Conservation (phyloP, 768 basidiomycete genomes). For the Pleurotus tuoliensis region DNA sequence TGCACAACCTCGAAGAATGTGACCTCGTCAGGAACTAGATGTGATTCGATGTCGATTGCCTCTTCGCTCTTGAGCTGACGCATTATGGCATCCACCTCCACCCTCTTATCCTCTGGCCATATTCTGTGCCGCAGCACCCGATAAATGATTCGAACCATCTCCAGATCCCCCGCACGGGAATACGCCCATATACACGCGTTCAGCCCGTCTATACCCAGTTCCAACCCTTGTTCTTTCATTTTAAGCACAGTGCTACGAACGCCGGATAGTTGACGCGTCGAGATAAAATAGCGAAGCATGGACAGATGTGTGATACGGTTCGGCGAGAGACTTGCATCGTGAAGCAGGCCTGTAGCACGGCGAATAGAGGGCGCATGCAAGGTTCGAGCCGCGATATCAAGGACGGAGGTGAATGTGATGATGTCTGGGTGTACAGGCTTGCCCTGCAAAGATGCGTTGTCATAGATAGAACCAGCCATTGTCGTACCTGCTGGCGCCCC, state of each 20-base stretch:
- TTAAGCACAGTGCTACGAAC: slow-evolving; percentile 52
- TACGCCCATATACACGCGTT: slow-evolving; percentile 75
- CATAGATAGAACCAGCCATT: slow-evolving; percentile 9
- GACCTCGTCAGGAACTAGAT: slow-evolving; percentile 53
- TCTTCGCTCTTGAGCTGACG: slow-evolving; percentile 39
- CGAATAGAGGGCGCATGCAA: slow-evolving; percentile 36
- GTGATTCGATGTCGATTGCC: slow-evolving; percentile 36
- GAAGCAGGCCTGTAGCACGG: slow-evolving; percentile 52
- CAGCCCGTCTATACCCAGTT: slow-evolving; percentile 60
- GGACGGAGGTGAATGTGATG: slow-evolving; percentile 64
- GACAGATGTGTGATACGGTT: slow-evolving; percentile 62
- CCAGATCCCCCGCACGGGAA: slow-evolving; percentile 44
- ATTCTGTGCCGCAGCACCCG: slow-evolving; percentile 55
- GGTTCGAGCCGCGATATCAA: slow-evolving; percentile 60
- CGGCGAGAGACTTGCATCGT: slow-evolving; percentile 48
- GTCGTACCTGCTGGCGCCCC: slow-evolving; percentile 38
- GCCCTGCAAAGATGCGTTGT: slow-evolving; percentile 3
- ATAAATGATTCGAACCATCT: slow-evolving; percentile 61
- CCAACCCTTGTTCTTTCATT: slow-evolving; percentile 46
- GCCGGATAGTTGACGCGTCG: slow-evolving; percentile 41
- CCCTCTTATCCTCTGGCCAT: slow-evolving; percentile 27
- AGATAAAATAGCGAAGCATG: slow-evolving; percentile 52
- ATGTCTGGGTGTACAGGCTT: slow-evolving; percentile 50
- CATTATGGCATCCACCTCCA: slow-evolving; percentile 29
- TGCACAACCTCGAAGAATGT: slow-evolving; percentile 74